These are phyloP conservation scores for Saccharomycopsis fermentans DNA, from an alignment of 805 yeast species.

Conservation along the genomic window DNA sequence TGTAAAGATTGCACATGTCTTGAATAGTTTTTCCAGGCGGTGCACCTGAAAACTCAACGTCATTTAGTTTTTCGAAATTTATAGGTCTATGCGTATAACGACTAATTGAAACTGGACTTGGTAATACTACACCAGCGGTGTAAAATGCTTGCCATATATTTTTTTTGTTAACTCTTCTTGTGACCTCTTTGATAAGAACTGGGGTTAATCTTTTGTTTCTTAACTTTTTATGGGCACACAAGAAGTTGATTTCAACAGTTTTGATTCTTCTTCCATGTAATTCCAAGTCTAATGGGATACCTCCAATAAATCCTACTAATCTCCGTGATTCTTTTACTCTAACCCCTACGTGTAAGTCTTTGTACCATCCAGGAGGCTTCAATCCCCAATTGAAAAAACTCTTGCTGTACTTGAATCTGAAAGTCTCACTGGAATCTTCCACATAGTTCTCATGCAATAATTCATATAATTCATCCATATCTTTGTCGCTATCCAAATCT, in stretches of 20 bases:
- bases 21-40: constrained; percentile 63
- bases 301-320: constrained; percentile 86
- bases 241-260: constrained; percentile 84
- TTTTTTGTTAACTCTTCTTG: constrained; percentile 76
- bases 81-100: constrained; percentile 90
- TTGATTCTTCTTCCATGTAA: constrained; percentile 46
- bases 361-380: constrained; percentile 84
- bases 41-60: constrained; percentile 79
- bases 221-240: constrained; percentile 89
- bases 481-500: constrained; percentile 44
- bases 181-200: constrained; percentile 83
- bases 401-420: constrained; percentile 80
- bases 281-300: constrained; percentile 64
- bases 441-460: constrained; percentile 84
- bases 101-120: constrained; percentile 84
- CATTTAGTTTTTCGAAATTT: constrained; percentile 82
- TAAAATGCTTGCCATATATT: constrained; percentile 94
- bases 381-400: constrained; percentile 88
- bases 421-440: constrained; percentile 86
- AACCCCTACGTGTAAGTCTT: constrained; percentile 90
- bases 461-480: constrained; percentile 69
- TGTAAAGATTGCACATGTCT: constrained; percentile 52
- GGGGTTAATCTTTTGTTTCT: constrained; percentile 94
- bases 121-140: constrained; percentile 86
- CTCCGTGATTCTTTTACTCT: constrained; percentile 68